Evolutionary conservation across 1,284 basidiomycete species (phyloP).

Genomic region (Moesziomyces sp.): DNA sequence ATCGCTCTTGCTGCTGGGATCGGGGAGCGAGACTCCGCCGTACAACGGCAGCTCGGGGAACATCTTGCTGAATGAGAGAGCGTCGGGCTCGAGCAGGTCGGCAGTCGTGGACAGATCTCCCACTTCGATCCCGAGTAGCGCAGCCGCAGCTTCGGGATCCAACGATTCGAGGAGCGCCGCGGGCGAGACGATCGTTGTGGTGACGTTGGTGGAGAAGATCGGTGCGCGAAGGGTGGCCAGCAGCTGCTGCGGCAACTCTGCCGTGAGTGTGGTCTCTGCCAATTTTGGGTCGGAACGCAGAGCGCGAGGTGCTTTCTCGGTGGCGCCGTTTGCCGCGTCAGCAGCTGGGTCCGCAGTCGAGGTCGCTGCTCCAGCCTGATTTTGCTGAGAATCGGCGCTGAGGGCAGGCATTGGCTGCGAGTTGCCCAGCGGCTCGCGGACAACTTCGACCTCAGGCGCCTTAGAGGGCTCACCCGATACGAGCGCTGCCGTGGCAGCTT

Average conservation of each 20-base stretch:
- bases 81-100: slow-evolving; percentile 44
- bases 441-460: slow-evolving; percentile 40
- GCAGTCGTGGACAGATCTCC: slow-evolving; percentile 38
- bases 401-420: slow-evolving; percentile 49
- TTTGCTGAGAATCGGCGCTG: slow-evolving; percentile 1
- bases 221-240: slow-evolving; percentile 61
- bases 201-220: slow-evolving; percentile 60
- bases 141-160: slow-evolving; percentile 55
- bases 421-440: slow-evolving; percentile 35
- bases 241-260: slow-evolving; percentile 57
- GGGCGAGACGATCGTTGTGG: slow-evolving; percentile 57
- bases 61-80: slow-evolving; percentile 53
- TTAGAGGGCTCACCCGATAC: slow-evolving; percentile 48
- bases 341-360: slow-evolving; percentile 1
- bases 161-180: slow-evolving; percentile 52
- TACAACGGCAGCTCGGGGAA: slow-evolving; percentile 72
- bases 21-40: slow-evolving; percentile 49
- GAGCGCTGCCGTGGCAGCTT: slow-evolving; percentile 38
- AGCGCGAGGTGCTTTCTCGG: slow-evolving; percentile 11
- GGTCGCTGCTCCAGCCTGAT: neutral
- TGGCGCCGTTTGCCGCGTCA: slow-evolving; percentile 1
- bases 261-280: slow-evolving; percentile 55
- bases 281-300: slow-evolving; percentile 32
- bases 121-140: slow-evolving; percentile 53
- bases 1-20: slow-evolving; percentile 66